Evolutionary conservation across 805 yeast genomes (phyloP), one percentile per base, ranked within the genome.

Genomic region (Candida gorgasii): DNA sequence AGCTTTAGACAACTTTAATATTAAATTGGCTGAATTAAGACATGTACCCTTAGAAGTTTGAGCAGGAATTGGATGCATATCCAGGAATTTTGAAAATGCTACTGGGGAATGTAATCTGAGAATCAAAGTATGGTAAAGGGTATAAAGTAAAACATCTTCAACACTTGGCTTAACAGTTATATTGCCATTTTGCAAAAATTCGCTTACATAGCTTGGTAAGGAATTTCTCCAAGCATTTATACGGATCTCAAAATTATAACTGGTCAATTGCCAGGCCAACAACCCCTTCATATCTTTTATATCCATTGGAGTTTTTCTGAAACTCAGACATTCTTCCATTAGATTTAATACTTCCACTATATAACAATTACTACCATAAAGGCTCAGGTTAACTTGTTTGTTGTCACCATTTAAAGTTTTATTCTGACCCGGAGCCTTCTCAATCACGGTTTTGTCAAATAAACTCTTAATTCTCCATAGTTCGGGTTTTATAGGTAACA

Each of bases 191-290:
- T 43, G 47, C 3, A 52, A 37, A 16, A 52, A 48, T 3, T 39
- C 29, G 19, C 37, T 36, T 9, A 42, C 26, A 5, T 30, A 13
- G 3, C 32, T 26, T 2, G 54, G 51, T 12, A 52, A 32, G 9
- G 44, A 27, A 5, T 36, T 26, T 35, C 38, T 50, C 56, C 56
- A 52, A 8, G 27, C 39, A 20, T 45, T 43, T 12, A 52, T 50
- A 17, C 44, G 40, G 17, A 27, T 42, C 11, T 52, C 56, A 17
- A 52, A 43, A 17, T 50, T 47, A 15, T 46, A 49, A 33, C 51
- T 50, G 23, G 42, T 45, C 13, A 52, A 32, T 23, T 50, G 52
- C 56, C 56, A 52, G 4, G 48, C 29, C 7, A 50, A 33, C 13
- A 52, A 41, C 16, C 51, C 46, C 30, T 44, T 40, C 38, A 50